Evolutionary conservation across 1,284 basidiomycete species (phyloP).

Genomic region (Dichomitus squalens): DNA sequence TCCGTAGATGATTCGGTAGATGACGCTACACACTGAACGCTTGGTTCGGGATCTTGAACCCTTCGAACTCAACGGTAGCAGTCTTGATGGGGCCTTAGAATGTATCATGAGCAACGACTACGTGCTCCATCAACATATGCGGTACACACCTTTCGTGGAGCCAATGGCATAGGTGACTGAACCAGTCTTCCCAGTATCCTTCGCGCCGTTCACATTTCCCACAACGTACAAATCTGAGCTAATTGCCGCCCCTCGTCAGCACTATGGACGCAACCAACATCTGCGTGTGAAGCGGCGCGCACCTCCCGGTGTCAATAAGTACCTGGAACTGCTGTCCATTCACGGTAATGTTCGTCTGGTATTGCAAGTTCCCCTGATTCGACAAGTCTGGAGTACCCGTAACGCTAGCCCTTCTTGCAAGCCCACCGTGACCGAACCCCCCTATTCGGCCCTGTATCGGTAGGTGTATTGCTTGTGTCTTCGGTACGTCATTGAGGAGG

Average conservation of each 20-base stretch:
- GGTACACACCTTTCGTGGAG: conserved; percentile 43
- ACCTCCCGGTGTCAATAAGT: conserved; percentile 74
- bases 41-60: conserved; percentile 55
- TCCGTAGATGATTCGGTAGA: neutral
- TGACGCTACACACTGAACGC: conserved; percentile 56
- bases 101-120: neutral
- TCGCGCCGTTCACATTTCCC: conserved; percentile 45
- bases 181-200: conserved; percentile 44
- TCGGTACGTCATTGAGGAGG: conserved; percentile 28
- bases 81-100: conserved; percentile 52
- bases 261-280: neutral
- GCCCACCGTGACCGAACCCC: conserved; percentile 9
- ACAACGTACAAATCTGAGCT: conserved; percentile 65
- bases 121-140: neutral
- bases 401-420: conserved; percentile 27
- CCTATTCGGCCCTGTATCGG: conserved; percentile 22
- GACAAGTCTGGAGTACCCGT: conserved; percentile 31
- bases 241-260: neutral
- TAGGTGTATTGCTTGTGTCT: conserved; percentile 21
- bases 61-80: conserved; percentile 54
- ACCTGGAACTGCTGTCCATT: conserved; percentile 50
- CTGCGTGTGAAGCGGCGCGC: neutral
- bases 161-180: conserved; percentile 56
- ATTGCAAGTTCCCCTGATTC: conserved; percentile 50
- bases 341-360: conserved; percentile 54